phyloP scores from a whole-genome alignment of 2,329 filamentous ascomycete genomes.

The Arthrobotrys musiformis region DNA sequence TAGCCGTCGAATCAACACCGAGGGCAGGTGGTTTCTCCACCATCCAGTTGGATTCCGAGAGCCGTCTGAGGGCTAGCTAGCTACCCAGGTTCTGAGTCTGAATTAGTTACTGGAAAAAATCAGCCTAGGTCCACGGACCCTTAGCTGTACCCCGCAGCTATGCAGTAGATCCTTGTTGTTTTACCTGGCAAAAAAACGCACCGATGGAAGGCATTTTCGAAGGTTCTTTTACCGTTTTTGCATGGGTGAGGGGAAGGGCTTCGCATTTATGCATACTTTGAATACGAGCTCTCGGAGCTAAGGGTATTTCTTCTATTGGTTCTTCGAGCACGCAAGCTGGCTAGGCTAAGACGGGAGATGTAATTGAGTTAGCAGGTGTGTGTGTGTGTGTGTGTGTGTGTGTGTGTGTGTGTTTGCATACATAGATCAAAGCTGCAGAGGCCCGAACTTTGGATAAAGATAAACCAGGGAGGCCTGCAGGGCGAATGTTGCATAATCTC shows the following conservation, averaged over 20 bases:
- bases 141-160: conserved; percentile 46
- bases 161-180: conserved; percentile 9
- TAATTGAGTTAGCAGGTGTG: background rate
- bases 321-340: background rate
- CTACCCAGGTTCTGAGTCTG: conserved; percentile 17
- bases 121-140: conserved; percentile 28
- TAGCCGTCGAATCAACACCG: conserved; percentile 26
- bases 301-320: conserved; percentile 18
- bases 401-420: background rate
- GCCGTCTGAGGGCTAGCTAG: conserved; percentile 37
- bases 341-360: background rate
- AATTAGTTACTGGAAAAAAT: conserved; percentile 11
- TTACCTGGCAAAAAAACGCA: conserved; percentile 10
- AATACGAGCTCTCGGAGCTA: conserved; percentile 37
- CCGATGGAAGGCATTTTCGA: conserved; percentile 47
- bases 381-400: background rate
- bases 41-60: conserved; percentile 39
- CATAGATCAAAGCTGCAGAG: conserved; percentile 43
- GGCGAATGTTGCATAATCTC: conserved; percentile 35
- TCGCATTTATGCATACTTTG: background rate
- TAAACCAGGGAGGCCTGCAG: conserved; percentile 13
- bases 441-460: conserved; percentile 48
- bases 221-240: conserved; percentile 42
- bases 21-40: conserved; percentile 41
- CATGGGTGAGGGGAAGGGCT: conserved; percentile 1